Conservation (phyloP, 345 rosid species). For the Pistacia integerrima region DNA sequence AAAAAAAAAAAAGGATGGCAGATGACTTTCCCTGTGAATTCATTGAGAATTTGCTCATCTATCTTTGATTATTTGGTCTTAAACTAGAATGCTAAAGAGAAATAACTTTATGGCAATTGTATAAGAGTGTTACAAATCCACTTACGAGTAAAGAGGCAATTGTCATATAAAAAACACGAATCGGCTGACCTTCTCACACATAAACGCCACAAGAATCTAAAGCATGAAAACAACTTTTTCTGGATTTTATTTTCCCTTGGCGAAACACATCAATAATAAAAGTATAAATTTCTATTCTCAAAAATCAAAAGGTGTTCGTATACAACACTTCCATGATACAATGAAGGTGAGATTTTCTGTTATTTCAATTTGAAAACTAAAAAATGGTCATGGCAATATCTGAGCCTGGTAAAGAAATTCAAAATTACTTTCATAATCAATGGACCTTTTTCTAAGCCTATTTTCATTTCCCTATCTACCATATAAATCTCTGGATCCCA, state of each 20-base stretch:
- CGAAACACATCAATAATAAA: neutral
- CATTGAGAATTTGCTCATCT: too few relatives aligned
- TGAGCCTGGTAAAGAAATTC: neutral
- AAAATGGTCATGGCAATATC: neutral
- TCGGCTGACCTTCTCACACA: neutral
- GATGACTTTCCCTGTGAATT: too few relatives aligned
- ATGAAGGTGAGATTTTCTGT: neutral
- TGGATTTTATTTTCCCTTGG: neutral
- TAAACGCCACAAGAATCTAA: neutral
- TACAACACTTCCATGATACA: neutral
- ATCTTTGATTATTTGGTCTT: too few relatives aligned
- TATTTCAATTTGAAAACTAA: neutral
- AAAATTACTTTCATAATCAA: neutral
- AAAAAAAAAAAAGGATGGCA: too few relatives aligned
- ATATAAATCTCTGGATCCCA: conserved; percentile 87
- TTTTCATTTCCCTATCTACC: conserved; percentile 50
- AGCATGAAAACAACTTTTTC: neutral
- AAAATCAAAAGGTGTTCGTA: neutral
- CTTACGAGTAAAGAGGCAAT: too few relatives aligned
- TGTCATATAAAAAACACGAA: too few relatives aligned
- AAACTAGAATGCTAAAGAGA: neutral
- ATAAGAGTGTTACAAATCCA: too few relatives aligned
- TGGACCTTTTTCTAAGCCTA: neutral
- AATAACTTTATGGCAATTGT: neutral
- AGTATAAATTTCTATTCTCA: neutral